Conservation (phyloP, 2,329 filamentous ascomycete species). For the Fusarium continuum region DNA sequence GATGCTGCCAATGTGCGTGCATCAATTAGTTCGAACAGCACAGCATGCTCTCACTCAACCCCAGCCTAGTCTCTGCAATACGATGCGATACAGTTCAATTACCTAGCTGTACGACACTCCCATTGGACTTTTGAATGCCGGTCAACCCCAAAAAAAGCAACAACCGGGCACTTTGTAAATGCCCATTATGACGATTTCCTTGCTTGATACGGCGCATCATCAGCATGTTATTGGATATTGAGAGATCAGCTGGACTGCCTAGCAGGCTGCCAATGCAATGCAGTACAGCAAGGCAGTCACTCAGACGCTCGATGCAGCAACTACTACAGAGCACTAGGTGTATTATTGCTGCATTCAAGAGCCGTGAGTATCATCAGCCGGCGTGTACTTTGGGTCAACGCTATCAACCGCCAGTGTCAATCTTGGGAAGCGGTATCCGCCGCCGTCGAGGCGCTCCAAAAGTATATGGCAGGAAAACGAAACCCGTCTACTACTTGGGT, state of each 20-base stretch:
- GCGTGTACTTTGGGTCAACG: neutral
- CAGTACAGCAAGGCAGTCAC: conserved; percentile 12
- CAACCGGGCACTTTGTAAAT: conserved; percentile 21
- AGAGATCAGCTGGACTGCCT: conserved; percentile 30
- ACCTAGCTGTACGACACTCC: conserved; percentile 15
- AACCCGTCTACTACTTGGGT: neutral
- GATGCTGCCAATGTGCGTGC: conserved; percentile 21
- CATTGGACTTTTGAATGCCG: conserved; percentile 27
- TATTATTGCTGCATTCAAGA: conserved; percentile 6
- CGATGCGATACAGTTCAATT: conserved; percentile 23
- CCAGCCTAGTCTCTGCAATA: neutral
- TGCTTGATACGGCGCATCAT: conserved; percentile 21
- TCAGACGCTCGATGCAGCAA: conserved; percentile 1
- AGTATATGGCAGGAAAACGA: conserved; percentile 12
- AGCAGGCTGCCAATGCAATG: conserved; percentile 27
- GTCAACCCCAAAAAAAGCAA: conserved; percentile 29
- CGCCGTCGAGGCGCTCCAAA: conserved; percentile 8
- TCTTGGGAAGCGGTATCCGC: conserved; percentile 2
- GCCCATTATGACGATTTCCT: conserved; percentile 28
- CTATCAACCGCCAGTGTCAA: conserved; percentile 7
- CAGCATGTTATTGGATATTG: conserved; percentile 24
- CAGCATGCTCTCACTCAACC: neutral
- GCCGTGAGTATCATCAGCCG: neutral
- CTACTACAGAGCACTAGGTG: neutral
- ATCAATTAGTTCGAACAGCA: conserved; percentile 20